These are phyloP conservation scores for Globisporangium nodosum DNA, from an alignment of 352 stramenopile genomes.

Conservation along the genomic window DNA sequence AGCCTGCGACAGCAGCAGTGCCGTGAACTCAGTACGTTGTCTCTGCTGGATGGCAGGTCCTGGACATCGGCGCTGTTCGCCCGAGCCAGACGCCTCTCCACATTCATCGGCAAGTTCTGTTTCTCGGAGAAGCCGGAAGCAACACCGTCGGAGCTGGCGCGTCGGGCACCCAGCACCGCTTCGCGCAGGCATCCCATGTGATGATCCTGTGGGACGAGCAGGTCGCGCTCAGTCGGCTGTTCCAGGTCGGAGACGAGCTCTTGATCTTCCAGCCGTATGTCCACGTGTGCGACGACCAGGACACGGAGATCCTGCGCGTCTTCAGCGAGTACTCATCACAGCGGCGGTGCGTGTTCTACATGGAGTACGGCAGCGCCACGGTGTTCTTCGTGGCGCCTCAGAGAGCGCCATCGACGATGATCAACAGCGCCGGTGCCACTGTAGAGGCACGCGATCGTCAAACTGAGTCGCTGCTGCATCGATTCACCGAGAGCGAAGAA, in stretches of 20 bases:
- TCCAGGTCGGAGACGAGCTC: slow-evolving; percentile 50
- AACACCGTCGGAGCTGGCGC: background rate
- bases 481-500: slow-evolving; percentile 15
- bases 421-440: slow-evolving; percentile 5
- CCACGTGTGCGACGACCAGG: slow-evolving; percentile 34
- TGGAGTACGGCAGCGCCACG: slow-evolving; percentile 59
- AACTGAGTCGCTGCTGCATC: slow-evolving; percentile 1
- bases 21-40: background rate
- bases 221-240: slow-evolving; percentile 53
- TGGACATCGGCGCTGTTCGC: slow-evolving; percentile 65
- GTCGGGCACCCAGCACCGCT: slow-evolving; percentile 7
- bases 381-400: slow-evolving; percentile 31
- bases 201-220: slow-evolving; percentile 70
- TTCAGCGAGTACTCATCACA: slow-evolving; percentile 56
- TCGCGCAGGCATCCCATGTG: slow-evolving; percentile 31
- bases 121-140: slow-evolving; percentile 32
- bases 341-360: slow-evolving; percentile 42
- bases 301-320: slow-evolving; percentile 46
- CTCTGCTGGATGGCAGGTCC: slow-evolving; percentile 17
- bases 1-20: background rate
- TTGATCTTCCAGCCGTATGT: slow-evolving; percentile 60
- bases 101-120: slow-evolving; percentile 56
- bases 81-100: slow-evolving; percentile 49
- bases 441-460: background rate
- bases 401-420: background rate